A percentile compares a stretch with the other conserved stretches of the same genome.
phyloP scores from a whole-genome alignment of 768 basidiomycete species.

The Lactifluus subvellereus region DNA sequence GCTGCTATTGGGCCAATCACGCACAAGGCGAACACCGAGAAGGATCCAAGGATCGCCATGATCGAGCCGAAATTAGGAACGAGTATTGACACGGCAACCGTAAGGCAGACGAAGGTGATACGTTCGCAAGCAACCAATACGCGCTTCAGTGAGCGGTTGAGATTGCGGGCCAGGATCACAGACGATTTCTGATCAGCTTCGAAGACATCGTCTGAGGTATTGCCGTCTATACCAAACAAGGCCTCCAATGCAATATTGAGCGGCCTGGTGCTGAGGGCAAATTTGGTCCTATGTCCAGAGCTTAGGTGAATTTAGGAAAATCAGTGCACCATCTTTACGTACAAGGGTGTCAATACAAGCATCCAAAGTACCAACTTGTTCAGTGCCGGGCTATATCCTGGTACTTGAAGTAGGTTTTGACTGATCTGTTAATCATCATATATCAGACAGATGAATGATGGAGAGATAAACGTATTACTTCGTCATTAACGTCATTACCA shows the following conservation, averaged over 20 bases:
- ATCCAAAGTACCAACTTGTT: conserved; percentile 80
- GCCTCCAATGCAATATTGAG: conserved; percentile 80
- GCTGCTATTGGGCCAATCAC: conserved; percentile 63
- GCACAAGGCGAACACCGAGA: conserved; percentile 61
- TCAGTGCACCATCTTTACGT: conserved; percentile 29
- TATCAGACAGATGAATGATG: conserved; percentile 13
- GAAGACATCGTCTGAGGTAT: conserved; percentile 23
- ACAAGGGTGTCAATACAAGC: conserved; percentile 75
- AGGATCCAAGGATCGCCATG: conserved; percentile 92
- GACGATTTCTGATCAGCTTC: conserved; percentile 19
- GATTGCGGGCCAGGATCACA: conserved; percentile 28
- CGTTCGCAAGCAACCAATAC: conserved; percentile 49
- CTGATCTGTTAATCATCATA: conserved; percentile 54
- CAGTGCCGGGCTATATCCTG: conserved; percentile 63
- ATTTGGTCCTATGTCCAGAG: conserved; percentile 60
- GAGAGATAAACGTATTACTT: conserved; percentile 42
- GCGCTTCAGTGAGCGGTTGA: conserved; percentile 33
- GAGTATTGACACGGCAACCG: conserved; percentile 64
- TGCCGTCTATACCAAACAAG: conserved; percentile 57
- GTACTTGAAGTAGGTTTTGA: conserved; percentile 65
- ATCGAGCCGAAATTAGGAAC: conserved; percentile 75
- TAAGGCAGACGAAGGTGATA: conserved; percentile 48
- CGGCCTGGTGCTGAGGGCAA: conserved; percentile 76
- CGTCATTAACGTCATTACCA: conserved; percentile 70
- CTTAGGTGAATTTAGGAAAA: conserved; percentile 22